Evolutionary conservation across 2,329 filamentous ascomycete genomes (phyloP).

Genomic region (Monilinia laxa): DNA sequence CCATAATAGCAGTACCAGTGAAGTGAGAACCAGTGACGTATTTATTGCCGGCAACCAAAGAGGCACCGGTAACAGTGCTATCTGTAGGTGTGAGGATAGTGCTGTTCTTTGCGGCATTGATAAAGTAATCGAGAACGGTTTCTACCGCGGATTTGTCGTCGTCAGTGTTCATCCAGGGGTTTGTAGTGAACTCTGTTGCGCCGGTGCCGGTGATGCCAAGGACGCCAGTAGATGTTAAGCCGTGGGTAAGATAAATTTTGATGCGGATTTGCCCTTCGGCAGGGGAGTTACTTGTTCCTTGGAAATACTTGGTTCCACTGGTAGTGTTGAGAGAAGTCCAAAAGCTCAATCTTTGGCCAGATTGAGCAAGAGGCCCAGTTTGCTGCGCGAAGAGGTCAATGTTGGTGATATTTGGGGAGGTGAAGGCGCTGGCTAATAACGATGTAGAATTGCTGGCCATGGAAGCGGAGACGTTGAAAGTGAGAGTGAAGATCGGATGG

Average conservation of each 20-base stretch:
- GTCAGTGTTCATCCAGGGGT: slow-evolving; percentile 56
- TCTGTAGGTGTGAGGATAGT: slow-evolving; percentile 44
- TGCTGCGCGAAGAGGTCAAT: slow-evolving; percentile 33
- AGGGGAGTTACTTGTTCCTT: slow-evolving; percentile 21
- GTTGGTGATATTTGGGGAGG: slow-evolving; percentile 45
- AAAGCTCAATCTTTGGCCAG: slow-evolving; percentile 20
- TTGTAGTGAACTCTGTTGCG: slow-evolving; percentile 45
- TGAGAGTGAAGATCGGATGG: slow-evolving; percentile 49
- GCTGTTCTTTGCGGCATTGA: slow-evolving; percentile 55
- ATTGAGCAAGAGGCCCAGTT: slow-evolving; percentile 13
- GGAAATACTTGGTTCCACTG: slow-evolving; percentile 16
- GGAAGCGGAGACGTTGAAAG: slow-evolving; percentile 29
- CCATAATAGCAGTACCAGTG: slow-evolving; percentile 41
- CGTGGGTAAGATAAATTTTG: slow-evolving; percentile 53
- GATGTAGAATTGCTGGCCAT: slow-evolving; percentile 12
- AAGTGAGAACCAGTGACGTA: slow-evolving; percentile 21
- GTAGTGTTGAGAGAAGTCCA: slow-evolving; percentile 23
- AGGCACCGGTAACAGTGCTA: neutral
- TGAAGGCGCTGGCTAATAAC: slow-evolving; percentile 42
- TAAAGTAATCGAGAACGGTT: slow-evolving; percentile 51
- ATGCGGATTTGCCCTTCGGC: slow-evolving; percentile 45
- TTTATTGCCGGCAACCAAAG: neutral
- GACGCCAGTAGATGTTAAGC: slow-evolving; percentile 49
- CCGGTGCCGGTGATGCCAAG: slow-evolving; percentile 45
- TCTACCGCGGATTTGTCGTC: slow-evolving; percentile 55